Percentiles rank a stretch among this genome's conserved stretches.
phyloP scores from a whole-genome alignment of 768 basidiomycete species.

The Mycena albidolilacea region DNA sequence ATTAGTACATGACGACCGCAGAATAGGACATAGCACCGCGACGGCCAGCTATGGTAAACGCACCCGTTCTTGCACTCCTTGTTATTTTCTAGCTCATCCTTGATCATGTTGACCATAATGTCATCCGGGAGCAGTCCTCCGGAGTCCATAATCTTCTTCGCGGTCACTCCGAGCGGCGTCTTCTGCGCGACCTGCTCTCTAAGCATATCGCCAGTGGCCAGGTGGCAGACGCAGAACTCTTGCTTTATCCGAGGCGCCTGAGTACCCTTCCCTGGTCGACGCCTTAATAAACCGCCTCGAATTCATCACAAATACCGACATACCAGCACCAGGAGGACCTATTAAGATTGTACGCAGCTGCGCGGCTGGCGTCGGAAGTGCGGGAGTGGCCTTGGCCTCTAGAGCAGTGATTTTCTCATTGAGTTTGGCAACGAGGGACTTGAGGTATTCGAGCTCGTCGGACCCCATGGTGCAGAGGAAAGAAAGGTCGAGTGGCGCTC shows the following conservation, averaged over 20 bases:
- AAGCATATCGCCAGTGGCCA: constrained; percentile 99
- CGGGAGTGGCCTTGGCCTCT: constrained; percentile 69
- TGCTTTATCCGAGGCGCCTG: constrained; percentile 95
- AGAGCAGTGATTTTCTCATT: constrained; percentile 89
- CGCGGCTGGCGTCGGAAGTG: constrained; percentile 68
- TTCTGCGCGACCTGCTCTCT: constrained; percentile 92
- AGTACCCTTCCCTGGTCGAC: constrained; percentile 90
- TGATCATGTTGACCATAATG: constrained; percentile 98
- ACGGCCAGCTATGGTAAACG: constrained; percentile 47
- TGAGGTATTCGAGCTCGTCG: constrained; percentile 95
- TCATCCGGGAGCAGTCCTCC: constrained; percentile 97
- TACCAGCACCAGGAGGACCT: constrained; percentile 98
- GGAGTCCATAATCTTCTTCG: constrained; percentile 98
- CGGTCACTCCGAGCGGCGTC: constrained; percentile 89
- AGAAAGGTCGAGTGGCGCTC: constrained; percentile 14
- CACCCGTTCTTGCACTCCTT: constrained; percentile 95
- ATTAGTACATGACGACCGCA: constrained; percentile 5
- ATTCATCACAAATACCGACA: constrained; percentile 44
- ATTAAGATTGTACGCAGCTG: constrained; percentile 93
- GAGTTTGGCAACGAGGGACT: constrained; percentile 90
- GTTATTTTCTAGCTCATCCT: constrained; percentile 95
- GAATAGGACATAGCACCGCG: constrained; percentile 4
- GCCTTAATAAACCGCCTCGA: constrained; percentile 22
- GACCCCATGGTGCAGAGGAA: constrained; percentile 65
- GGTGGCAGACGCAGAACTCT: constrained; percentile 96